Evolutionary conservation across 1,139 yeast species (phyloP).

Genomic region (Lodderomyces elongisporus): DNA sequence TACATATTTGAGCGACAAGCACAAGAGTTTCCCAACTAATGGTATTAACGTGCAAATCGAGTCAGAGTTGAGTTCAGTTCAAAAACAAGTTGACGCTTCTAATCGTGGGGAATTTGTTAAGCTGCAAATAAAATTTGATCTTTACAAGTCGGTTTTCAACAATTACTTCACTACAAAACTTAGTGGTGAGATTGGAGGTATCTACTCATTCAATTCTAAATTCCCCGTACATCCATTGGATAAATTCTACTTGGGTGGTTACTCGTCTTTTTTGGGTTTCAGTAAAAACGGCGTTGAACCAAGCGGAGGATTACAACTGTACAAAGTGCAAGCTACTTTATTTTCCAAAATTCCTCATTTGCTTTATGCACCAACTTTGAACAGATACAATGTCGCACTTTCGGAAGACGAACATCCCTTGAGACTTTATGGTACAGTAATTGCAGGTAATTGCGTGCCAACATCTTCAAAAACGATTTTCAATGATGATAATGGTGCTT

Average conservation of each 20-base stretch:
- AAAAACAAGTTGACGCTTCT: conserved; percentile 25
- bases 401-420: conserved; percentile 35
- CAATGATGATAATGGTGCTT: conserved; percentile 31
- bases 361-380: too few species aligned
- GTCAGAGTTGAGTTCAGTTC: conserved; percentile 31
- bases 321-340: conserved; percentile 30
- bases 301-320: conserved; percentile 40
- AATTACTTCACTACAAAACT: too few species aligned
- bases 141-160: conserved; percentile 34
- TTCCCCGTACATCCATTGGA: conserved; percentile 40
- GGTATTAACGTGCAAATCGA: conserved; percentile 23
- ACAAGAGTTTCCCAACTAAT: conserved; percentile 28
- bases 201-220: conserved; percentile 19
- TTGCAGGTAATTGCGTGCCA: too few species aligned
- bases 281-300: conserved; percentile 32
- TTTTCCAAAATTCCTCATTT: conserved; percentile 34
- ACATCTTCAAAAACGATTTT: too few species aligned
- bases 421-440: conserved; percentile 40
- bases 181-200: conserved; percentile 33
- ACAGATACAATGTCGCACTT: conserved; percentile 15
- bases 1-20: conserved; percentile 19
- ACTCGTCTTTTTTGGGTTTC: conserved; percentile 35
- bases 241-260: conserved; percentile 47
- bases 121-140: conserved; percentile 22
- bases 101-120: conserved; percentile 31